Conservation (phyloP, 495 filamentous ascomycete genomes). For the Aspergillus taichungensis region DNA sequence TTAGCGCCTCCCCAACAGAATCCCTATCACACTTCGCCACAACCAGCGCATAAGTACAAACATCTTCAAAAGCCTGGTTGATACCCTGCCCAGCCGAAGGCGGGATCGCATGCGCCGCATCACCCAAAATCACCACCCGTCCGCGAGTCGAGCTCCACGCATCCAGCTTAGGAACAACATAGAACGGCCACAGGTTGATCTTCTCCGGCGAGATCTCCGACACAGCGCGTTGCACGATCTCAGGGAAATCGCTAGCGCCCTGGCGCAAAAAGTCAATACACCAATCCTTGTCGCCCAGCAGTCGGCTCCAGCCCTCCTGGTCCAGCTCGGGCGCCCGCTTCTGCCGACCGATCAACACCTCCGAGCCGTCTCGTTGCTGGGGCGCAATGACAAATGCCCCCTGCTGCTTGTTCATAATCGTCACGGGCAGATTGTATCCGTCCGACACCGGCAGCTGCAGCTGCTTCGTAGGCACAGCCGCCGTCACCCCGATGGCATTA, state of each 20-base stretch:
- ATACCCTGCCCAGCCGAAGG: constrained; percentile 37
- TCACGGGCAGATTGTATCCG: constrained; percentile 31
- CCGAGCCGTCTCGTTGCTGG: constrained; percentile 34
- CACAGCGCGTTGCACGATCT: constrained; percentile 26
- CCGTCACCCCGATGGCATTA: constrained; percentile 20
- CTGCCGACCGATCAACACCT: constrained; percentile 37
- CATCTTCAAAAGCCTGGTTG: constrained; percentile 36
- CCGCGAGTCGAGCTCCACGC: constrained; percentile 24
- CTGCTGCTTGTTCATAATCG: constrained; percentile 27
- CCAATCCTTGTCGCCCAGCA: constrained; percentile 26
- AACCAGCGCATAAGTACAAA: constrained; percentile 17
- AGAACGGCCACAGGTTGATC: constrained; percentile 36
- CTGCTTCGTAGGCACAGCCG: constrained; percentile 17
- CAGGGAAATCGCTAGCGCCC: constrained; percentile 21
- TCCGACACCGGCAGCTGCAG: constrained; percentile 16
- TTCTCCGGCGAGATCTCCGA: constrained; percentile 16
- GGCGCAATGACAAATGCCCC: constrained; percentile 41
- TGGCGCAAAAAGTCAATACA: constrained; percentile 23
- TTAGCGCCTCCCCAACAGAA: constrained; percentile 8
- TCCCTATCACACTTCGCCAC: constrained; percentile 4
- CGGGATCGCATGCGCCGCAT: constrained; percentile 42
- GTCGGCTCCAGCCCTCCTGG: constrained; percentile 25
- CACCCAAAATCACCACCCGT: constrained; percentile 33
- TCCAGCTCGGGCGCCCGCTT: constrained; percentile 20
- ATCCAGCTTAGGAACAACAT: constrained; percentile 29